Base-by-base conservation (phyloP, 345 rosid species). In the Populus ilicifolia region DNA sequence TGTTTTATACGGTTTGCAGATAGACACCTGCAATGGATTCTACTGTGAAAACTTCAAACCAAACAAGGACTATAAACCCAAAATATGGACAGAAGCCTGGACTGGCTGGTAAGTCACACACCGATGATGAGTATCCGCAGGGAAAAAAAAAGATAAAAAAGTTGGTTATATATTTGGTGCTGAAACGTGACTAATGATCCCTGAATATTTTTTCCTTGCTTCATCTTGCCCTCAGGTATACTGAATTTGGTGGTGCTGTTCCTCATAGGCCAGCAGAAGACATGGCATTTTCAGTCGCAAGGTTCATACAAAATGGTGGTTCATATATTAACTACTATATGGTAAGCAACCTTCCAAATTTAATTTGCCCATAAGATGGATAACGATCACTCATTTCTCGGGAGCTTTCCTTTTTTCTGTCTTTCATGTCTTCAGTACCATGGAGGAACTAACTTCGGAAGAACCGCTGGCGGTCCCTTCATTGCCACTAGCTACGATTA, bases 401-500 rank as follows among this genome's bases (percentile, higher is more conserved):
- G 44, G 10, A 18, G 72, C 8, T 6, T 69, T 11, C 17, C 13
- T 33, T 72, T 72, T 72, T 30, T 14, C 38, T n/a, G 35, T 59
- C 21, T 56, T 54, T 30, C n/a, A 20, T 56, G 35, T 59, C 14
- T 39, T 75, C 78, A 87, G 89, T 87, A 87, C 70, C 90, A 87
- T 43, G 90, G 88, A 36, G 88, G 88, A 76, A 87, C 90, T 44
- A 87, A 87, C 72, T 87, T 87, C 59, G 88, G 84, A 25, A 41
- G 89, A 50, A 85, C 90, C n/a, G 59, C 88, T 8, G 88, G 85
- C 16, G 87, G 88, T 68, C 90, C 80, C 44, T 83, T 87, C 72
- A 85, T 87, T 70, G 84, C 90, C 73, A 85, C 90, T 43, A 83
- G 85, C 81, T 87, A 87, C 64, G 90, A 87, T 80, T 87, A 85